These are phyloP conservation scores for Calonectria naviculata DNA, from an alignment of 2,329 filamentous ascomycete species.

Conservation along the genomic window DNA sequence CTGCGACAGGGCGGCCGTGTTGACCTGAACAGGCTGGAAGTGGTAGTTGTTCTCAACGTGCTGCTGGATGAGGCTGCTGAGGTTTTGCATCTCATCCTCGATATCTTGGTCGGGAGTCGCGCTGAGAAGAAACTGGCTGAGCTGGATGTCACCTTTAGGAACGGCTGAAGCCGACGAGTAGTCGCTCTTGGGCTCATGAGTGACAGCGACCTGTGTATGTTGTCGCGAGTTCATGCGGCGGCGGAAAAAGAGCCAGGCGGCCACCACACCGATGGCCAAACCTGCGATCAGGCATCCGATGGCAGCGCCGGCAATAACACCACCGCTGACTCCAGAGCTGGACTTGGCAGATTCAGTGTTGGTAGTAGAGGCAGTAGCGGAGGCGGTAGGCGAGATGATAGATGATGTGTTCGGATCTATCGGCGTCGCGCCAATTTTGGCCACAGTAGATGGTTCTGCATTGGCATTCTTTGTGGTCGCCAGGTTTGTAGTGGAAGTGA, in stretches of 20 bases:
- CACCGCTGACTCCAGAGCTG: background rate
- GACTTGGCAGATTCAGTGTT: background rate
- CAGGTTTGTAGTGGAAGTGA: no score
- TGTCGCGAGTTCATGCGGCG: background rate
- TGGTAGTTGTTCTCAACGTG: conserved; percentile 56
- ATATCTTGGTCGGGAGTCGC: conserved; percentile 50
- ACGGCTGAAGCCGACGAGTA: background rate
- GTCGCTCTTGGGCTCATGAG: background rate
- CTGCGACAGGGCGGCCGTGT: conserved; percentile 31
- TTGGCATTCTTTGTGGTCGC: no score
- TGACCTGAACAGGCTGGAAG: conserved; percentile 20
- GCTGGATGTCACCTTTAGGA: conserved; percentile 31
- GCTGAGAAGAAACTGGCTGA: conserved; percentile 51
- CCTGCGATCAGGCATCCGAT: conserved; percentile 45
- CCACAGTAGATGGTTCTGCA: no score
- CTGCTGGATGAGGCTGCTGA: conserved; percentile 49
- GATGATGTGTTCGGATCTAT: no score
- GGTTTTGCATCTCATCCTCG: conserved; percentile 43
- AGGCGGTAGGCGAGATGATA: no score
- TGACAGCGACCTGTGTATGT: background rate
- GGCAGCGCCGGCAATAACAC: conserved; percentile 42
- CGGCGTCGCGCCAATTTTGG: no score
- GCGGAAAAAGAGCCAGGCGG: conserved; percentile 41
- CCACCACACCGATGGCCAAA: conserved; percentile 38
- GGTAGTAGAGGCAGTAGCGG: background rate